These are phyloP conservation scores for Ricinus communis DNA, from an alignment of 345 rosid genomes.

Conservation along the genomic window DNA sequence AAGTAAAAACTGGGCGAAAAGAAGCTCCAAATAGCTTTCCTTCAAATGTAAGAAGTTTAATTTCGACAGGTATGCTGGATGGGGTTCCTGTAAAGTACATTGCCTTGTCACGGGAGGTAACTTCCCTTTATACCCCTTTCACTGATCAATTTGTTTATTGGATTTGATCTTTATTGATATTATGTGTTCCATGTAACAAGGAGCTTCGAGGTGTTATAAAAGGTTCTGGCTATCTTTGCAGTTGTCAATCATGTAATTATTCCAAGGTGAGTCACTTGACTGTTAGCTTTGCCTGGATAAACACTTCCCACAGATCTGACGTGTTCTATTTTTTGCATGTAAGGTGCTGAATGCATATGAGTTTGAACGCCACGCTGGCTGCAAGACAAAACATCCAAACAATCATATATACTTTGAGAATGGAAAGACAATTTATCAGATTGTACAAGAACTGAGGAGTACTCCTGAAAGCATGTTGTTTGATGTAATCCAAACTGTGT, in stretches of 20 bases:
- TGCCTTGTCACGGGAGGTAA: slow-evolving; percentile 79
- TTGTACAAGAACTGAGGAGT: slow-evolving; percentile 85
- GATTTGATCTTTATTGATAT: slow-evolving; percentile 17
- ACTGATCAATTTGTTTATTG: slow-evolving; percentile 13
- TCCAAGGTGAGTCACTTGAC: slow-evolving; percentile 56
- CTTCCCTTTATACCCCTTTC: slow-evolving; percentile 1
- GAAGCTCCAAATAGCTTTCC: slow-evolving; percentile 92
- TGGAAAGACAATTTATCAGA: slow-evolving; percentile 92
- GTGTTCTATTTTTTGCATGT: slow-evolving; percentile 8
- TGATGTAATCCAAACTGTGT: slow-evolving; percentile 71
- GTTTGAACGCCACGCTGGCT: slow-evolving; percentile 88
- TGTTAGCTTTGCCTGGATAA: background rate
- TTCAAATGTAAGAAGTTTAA: slow-evolving; percentile 85
- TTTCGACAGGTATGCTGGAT: slow-evolving; percentile 93
- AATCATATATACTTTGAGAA: slow-evolving; percentile 90
- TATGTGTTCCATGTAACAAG: slow-evolving; percentile 38
- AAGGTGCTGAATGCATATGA: slow-evolving; percentile 88
- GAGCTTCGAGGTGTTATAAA: slow-evolving; percentile 78
- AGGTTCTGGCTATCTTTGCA: slow-evolving; percentile 92
- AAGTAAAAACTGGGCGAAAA: slow-evolving; percentile 54
- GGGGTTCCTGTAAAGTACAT: slow-evolving; percentile 86
- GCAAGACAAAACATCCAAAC: slow-evolving; percentile 95
- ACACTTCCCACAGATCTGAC: slow-evolving; percentile 5
- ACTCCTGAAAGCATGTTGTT: slow-evolving; percentile 71
- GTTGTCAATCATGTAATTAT: slow-evolving; percentile 73